Percentiles rank a stretch among this genome's conserved stretches.
phyloP scores from a whole-genome alignment of 805 yeast species.

The Hanseniaspora occidentalis region DNA sequence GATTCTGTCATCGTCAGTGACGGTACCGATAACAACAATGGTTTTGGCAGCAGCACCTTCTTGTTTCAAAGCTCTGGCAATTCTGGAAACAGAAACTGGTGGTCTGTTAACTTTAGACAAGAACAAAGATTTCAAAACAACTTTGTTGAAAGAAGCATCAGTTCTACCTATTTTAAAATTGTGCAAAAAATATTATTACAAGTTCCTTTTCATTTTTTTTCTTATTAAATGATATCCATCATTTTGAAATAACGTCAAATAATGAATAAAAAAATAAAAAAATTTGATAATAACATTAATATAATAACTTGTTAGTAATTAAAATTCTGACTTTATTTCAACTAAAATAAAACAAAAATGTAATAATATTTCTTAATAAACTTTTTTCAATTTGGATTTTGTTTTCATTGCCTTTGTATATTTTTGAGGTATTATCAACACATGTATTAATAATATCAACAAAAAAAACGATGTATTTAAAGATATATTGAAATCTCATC shows the following conservation, averaged over 20 bases:
- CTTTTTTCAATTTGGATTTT: no score
- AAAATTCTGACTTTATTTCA: neutral
- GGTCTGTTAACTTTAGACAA: conserved; percentile 99
- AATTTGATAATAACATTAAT: neutral
- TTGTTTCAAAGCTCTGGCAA: conserved; percentile 72
- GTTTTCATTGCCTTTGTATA: neutral
- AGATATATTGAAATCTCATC: neutral
- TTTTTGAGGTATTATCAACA: no score
- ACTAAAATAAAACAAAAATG: neutral
- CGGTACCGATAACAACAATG: conserved; percentile 97
- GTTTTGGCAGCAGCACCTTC: conserved; percentile 81
- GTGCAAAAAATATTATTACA: no score
- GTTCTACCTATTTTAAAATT: conserved; percentile 65
- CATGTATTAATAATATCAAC: no score
- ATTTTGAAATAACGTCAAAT: no score
- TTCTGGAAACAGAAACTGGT: conserved; percentile 93
- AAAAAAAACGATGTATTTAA: neutral
- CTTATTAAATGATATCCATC: no score
- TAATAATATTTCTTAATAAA: neutral
- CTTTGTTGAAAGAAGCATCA: conserved; percentile 98
- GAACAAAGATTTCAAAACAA: conserved; percentile 86
- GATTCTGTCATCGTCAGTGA: conserved; percentile 95
- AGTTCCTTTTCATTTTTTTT: no score
- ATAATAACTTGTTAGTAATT: no score
- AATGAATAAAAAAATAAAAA: neutral